Conservation (phyloP, 768 basidiomycete genomes). For the Sarcodon sp. region DNA sequence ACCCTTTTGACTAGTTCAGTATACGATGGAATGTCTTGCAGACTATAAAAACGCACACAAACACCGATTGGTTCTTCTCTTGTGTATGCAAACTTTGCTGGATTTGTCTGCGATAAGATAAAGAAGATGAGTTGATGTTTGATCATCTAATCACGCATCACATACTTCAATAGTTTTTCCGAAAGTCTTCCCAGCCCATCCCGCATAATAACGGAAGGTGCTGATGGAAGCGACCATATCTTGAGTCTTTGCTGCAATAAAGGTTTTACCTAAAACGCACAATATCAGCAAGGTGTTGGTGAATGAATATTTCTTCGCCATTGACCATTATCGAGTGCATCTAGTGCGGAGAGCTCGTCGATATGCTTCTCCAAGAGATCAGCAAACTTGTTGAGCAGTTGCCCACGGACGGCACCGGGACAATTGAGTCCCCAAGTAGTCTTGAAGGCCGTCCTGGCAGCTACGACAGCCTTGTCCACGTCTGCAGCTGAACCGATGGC, state of each 20-base stretch:
- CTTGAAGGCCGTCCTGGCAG: conserved; percentile 25
- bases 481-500: conserved; percentile 24
- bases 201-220: conserved; percentile 33
- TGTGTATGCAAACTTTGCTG: conserved; percentile 69
- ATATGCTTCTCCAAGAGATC: conserved; percentile 34
- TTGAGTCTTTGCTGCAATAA: conserved; percentile 9
- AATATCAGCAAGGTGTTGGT: neutral
- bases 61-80: conserved; percentile 89
- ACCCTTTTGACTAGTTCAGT: neutral
- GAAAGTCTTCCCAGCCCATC: conserved; percentile 45
- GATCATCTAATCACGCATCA: neutral
- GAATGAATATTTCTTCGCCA: neutral
- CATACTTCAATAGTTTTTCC: conserved; percentile 19
- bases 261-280: conserved; percentile 24
- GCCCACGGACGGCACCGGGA: conserved; percentile 25
- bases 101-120: conserved; percentile 1
- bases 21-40: neutral
- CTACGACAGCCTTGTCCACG: conserved; percentile 31
- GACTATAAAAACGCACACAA: conserved; percentile 76
- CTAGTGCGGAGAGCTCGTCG: conserved; percentile 37
- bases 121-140: neutral
- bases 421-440: conserved; percentile 36
- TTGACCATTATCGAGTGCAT: conserved; percentile 34
- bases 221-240: conserved; percentile 11
- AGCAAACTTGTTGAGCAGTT: conserved; percentile 35